Evolutionary conservation across 1,139 yeast genomes (phyloP).

Genomic region (Hyphopichia burtonii): DNA sequence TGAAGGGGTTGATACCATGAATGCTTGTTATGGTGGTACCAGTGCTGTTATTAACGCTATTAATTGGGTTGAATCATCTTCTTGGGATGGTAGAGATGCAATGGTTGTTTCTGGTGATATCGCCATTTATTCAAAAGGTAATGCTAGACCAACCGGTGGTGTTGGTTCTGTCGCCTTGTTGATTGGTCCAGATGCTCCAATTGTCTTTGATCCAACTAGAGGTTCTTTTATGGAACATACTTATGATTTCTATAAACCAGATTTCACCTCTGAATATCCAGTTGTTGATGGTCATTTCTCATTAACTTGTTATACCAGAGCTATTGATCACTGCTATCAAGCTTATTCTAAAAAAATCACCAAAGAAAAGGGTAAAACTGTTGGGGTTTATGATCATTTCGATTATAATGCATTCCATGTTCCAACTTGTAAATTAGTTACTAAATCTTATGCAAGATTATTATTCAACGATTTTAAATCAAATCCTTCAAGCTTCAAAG

Average conservation of each 20-base stretch:
- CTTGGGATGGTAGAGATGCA: slow-evolving; percentile 99
- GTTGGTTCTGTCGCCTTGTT: slow-evolving; percentile 95
- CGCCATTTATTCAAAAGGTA: slow-evolving; percentile 95
- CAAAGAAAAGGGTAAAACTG: slow-evolving; percentile 52
- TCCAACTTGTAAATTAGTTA: slow-evolving; percentile 94
- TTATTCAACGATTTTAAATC: slow-evolving; percentile 82
- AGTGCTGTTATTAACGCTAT: slow-evolving; percentile 89
- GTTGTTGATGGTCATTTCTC: slow-evolving; percentile 98
- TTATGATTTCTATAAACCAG: slow-evolving; percentile 97
- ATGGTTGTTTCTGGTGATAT: slow-evolving; percentile 97
- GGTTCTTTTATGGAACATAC: slow-evolving; percentile 96
- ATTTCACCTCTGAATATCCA: slow-evolving; percentile 95
- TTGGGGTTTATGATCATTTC: slow-evolving; percentile 68
- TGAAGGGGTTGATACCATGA: slow-evolving; percentile 94
- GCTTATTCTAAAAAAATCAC: slow-evolving; percentile 79
- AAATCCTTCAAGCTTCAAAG: slow-evolving; percentile 62
- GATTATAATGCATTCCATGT: slow-evolving; percentile 98
- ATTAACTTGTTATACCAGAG: slow-evolving; percentile 88
- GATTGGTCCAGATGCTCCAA: slow-evolving; percentile 97
- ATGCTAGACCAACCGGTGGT: slow-evolving; percentile 99
- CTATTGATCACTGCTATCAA: slow-evolving; percentile 83
- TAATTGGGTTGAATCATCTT: slow-evolving; percentile 94
- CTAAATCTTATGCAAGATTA: slow-evolving; percentile 91
- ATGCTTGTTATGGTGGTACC: slow-evolving; percentile 99
- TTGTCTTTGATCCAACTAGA: slow-evolving; percentile 83